Conservation (phyloP, 768 basidiomycete genomes). For the Termitomyces sp. region DNA sequence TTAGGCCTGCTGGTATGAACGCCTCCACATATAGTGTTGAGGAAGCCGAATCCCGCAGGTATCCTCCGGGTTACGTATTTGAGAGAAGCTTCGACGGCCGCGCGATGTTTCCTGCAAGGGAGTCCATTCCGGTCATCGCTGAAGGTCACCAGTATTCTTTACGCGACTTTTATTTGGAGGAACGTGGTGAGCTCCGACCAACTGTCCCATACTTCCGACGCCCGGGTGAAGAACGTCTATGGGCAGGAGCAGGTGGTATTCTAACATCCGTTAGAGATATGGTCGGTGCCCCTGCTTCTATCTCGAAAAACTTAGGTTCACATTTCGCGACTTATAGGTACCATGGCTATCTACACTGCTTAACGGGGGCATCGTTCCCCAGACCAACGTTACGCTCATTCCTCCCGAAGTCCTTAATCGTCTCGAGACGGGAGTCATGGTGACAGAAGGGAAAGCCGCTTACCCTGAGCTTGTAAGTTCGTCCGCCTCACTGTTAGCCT, state of each 20-base stretch:
- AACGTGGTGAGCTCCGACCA: slow-evolving; percentile 32
- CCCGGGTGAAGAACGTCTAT: slow-evolving; percentile 37
- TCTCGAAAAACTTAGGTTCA: neutral
- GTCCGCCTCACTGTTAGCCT: neutral
- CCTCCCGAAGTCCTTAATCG: slow-evolving; percentile 35
- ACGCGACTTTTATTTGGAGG: slow-evolving; percentile 27
- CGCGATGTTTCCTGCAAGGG: neutral
- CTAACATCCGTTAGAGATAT: slow-evolving; percentile 40
- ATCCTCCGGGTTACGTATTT: slow-evolving; percentile 7
- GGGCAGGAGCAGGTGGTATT: slow-evolving; percentile 43
- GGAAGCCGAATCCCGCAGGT: slow-evolving; percentile 31
- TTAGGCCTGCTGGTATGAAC: slow-evolving; percentile 37
- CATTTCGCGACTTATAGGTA: neutral
- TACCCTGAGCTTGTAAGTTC: slow-evolving; percentile 35
- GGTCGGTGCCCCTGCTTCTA: slow-evolving; percentile 20
- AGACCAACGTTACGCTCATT: slow-evolving; percentile 35
- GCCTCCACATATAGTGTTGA: slow-evolving; percentile 39
- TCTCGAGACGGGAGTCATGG: slow-evolving; percentile 34
- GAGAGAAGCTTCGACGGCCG: neutral
- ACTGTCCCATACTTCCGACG: slow-evolving; percentile 40
- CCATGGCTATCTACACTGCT: slow-evolving; percentile 41
- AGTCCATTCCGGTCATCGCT: slow-evolving; percentile 24
- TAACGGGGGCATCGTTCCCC: slow-evolving; percentile 37
- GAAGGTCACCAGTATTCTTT: slow-evolving; percentile 36
- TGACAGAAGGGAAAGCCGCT: slow-evolving; percentile 31